Evolutionary conservation across 495 filamentous ascomycete species (phyloP), one percentile per base, ranked within the genome.

Genomic region (Penicillium tannophilum): DNA sequence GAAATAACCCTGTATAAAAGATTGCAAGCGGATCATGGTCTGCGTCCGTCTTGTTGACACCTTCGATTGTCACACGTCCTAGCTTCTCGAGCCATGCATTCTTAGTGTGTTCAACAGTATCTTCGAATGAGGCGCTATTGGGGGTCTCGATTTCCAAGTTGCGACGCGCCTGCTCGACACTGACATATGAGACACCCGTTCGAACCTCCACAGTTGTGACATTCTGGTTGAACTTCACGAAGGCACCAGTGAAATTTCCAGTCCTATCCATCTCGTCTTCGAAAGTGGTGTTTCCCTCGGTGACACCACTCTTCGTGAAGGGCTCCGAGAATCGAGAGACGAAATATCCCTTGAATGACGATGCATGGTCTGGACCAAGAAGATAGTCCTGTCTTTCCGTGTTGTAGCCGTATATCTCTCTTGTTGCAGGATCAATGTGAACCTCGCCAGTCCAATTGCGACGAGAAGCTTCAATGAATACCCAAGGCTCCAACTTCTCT

Each of bases 331-430:
- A 70, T 24, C 60, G 62, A 2, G 67, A 63, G 4, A 70, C 67
- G 20, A 70, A 70, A 35, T 63, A 70, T 5, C 65, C 65, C 23
- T 62, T 68, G 58, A 68, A 68, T 2, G 60, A 61, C 0, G 60
- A 5, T 19, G 67, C 67, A 53, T 62, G 64, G 35, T 68, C 54
- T 19, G 67, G 67, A 2, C 67, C 67, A 4, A 70, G 63, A 1
- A 63, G 50, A n/a, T 70, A 70, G 24, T 70, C 67, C 54, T 70
- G 67, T 43, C 67, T 57, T 58, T 70, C 65, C 2, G 67, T 65
- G 33, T 68, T 70, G 26, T 68, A 68, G 0, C 65, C 65, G 20
- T 59, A 70, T 8, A 70, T 42, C 39, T 70, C 67, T 14, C 17
- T 54, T 5, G 31, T 52, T 0, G 49, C 23, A 16, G n/a, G 0